Base-by-base conservation (phyloP, 2,329 filamentous ascomycete species). In the Xenoacremonium recifei region DNA sequence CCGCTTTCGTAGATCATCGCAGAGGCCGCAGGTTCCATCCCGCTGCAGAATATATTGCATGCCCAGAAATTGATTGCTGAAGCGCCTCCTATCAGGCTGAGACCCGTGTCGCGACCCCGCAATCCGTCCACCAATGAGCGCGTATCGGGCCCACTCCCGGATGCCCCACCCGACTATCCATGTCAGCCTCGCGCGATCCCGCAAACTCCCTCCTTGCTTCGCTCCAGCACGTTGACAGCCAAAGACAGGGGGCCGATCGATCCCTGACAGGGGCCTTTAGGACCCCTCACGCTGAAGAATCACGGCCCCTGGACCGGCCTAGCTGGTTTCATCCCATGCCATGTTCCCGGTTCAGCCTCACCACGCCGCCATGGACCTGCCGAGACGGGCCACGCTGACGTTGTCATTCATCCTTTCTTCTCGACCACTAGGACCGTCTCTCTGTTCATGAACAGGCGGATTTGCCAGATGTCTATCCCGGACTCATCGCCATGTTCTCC, bases 401-500 rank as follows among this genome's bases (percentile, higher is more conserved):
- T n/a, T n/a, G n/a, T n/a, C n/a, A n/a, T n/a, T n/a, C n/a, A n/a
- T n/a, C n/a, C n/a, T n/a, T n/a, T n/a, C n/a, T n/a, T n/a, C n/a
- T n/a, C n/a, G n/a, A n/a, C n/a, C n/a, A n/a, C n/a, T n/a, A n/a
- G n/a, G n/a, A n/a, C n/a, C n/a, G n/a, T n/a, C n/a, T n/a, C n/a
- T n/a, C n/a, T n/a, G n/a, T n/a, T n/a, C n/a, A n/a, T n/a, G n/a
- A n/a, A n/a, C n/a, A n/a, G n/a, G n/a, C n/a, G n/a, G n/a, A n/a
- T n/a, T n/a, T n/a, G n/a, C n/a, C n/a, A n/a, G n/a, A n/a, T n/a
- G n/a, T n/a, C n/a, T n/a, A n/a, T n/a, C n/a, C n/a, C n/a, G n/a
- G n/a, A n/a, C n/a, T n/a, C n/a, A n/a, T n/a, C 57, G 63, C 55
- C 40, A 82, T 81, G 78, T 71, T 82, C 57, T 72, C 73, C 53